A percentile compares a stretch with the other conserved stretches of the same genome.
Conservation (phyloP, 2,329 filamentous ascomycete species). For the Verticillium tricorpus region DNA sequence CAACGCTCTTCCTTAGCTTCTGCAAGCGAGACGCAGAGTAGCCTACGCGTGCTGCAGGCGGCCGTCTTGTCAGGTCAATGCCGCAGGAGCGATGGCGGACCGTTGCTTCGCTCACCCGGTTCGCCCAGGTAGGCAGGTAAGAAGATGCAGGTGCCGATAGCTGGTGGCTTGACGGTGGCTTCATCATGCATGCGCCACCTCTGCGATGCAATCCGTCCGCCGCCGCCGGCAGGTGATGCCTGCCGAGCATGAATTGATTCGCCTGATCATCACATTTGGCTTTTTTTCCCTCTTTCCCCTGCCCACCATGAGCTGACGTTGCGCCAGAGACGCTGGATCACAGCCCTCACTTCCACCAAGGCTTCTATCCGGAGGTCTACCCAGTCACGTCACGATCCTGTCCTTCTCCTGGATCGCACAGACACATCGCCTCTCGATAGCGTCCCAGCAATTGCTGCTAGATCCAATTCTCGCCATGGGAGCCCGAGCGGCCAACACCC, state of each 20-base stretch:
- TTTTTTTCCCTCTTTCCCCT: too few species aligned
- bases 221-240: too few species aligned
- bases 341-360: background rate
- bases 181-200: background rate
- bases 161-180: background rate
- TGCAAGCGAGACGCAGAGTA: background rate
- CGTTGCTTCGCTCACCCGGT: background rate
- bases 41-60: background rate
- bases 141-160: too few species aligned
- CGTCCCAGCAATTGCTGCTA: background rate
- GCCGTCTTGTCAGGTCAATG: background rate
- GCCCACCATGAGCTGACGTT: background rate
- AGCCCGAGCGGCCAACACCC: background rate
- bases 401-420: background rate
- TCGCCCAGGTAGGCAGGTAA: too few species aligned
- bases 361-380: background rate
- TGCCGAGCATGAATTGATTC: too few species aligned
- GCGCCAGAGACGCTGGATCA: background rate
- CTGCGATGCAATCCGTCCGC: background rate
- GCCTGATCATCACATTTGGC: too few species aligned
- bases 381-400: background rate
- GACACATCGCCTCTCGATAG: background rate
- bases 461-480: background rate
- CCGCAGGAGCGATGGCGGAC: background rate
- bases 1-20: background rate